Conservation (phyloP, 148 eudicot species). For the Chenopodium formosanum region DNA sequence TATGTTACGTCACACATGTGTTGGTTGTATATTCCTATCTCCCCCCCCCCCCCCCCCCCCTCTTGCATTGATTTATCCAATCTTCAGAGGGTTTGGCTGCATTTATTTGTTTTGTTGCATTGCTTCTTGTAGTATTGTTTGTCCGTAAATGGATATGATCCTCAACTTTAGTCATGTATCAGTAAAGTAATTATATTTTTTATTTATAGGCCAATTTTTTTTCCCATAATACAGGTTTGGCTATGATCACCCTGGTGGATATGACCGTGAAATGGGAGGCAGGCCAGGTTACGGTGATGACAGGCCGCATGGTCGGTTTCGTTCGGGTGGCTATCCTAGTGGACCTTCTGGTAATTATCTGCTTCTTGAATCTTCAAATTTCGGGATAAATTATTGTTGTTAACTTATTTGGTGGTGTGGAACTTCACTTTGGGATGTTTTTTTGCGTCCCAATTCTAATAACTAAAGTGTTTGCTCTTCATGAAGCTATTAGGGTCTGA, state of each 20-base stretch:
- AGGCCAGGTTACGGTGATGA: conserved; percentile 78
- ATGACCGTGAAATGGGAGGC: conserved; percentile 82
- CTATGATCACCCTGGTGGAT: conserved; percentile 68
- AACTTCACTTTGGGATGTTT: not conserved
- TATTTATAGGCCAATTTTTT: not conserved
- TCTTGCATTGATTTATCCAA: too few species aligned
- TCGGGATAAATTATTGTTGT: not conserved
- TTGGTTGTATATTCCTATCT: too few species aligned
- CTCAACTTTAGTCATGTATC: not conserved
- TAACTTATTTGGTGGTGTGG: not conserved
- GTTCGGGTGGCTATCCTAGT: conserved; percentile 77
- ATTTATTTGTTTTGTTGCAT: not conserved
- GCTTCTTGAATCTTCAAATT: not conserved
- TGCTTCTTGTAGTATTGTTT: not conserved
- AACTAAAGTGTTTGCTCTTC: not conserved
- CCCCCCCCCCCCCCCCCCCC: too few species aligned
- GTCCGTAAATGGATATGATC: too few species aligned
- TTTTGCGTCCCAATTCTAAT: not conserved
- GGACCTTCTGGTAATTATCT: conserved; percentile 54
- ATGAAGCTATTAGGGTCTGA: not conserved
- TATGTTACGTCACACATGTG: not conserved
- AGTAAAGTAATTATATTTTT: not conserved
- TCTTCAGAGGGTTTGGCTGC: not conserved
- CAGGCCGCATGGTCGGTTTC: conserved; percentile 88
- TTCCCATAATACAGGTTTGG: conserved; percentile 58